Evolutionary conservation across 148 eudicot species (phyloP).

Genomic region (Cornus kousa): DNA sequence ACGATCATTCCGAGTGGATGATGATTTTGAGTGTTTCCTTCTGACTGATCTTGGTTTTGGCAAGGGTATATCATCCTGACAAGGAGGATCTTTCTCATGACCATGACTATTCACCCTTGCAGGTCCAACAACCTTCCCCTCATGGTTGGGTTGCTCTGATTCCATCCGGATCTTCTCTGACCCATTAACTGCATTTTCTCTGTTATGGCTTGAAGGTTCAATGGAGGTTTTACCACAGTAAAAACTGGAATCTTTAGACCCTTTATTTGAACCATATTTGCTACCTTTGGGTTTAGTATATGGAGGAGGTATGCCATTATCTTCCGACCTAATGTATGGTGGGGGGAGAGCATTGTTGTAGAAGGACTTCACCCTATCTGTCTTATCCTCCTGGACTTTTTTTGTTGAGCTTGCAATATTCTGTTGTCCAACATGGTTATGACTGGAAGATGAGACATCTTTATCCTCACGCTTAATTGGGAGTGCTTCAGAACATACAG

Average conservation of each 20-base stretch:
- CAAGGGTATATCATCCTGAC: conserved; percentile 45
- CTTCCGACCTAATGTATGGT: conserved; percentile 45
- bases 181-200: conserved; percentile 18
- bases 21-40: conserved; percentile 53
- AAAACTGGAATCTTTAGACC: conserved; percentile 20
- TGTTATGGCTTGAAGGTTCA: conserved; percentile 31
- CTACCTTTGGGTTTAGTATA: conserved; percentile 57
- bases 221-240: conserved; percentile 15
- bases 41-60: conserved; percentile 67
- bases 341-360: conserved; percentile 42
- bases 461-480: conserved; percentile 27
- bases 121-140: conserved; percentile 10
- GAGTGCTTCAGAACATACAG: conserved; percentile 5
- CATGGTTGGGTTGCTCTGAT: conserved; percentile 21
- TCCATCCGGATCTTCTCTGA: conserved; percentile 31
- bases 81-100: conserved; percentile 45
- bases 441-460: conserved; percentile 22
- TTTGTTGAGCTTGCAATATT: conserved; percentile 21
- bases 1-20: conserved; percentile 31
- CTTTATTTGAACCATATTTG: conserved; percentile 27
- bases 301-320: conserved; percentile 61
- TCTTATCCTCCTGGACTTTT: conserved; percentile 37
- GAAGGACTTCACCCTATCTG: conserved; percentile 41
- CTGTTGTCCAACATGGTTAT: conserved; percentile 20
- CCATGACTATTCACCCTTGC: conserved; percentile 20